Percentiles rank a stretch among this genome's conserved stretches.
These are phyloP conservation scores for Coniochaeta prunicola DNA, from an alignment of 2,329 filamentous ascomycete species.

Conservation along the genomic window DNA sequence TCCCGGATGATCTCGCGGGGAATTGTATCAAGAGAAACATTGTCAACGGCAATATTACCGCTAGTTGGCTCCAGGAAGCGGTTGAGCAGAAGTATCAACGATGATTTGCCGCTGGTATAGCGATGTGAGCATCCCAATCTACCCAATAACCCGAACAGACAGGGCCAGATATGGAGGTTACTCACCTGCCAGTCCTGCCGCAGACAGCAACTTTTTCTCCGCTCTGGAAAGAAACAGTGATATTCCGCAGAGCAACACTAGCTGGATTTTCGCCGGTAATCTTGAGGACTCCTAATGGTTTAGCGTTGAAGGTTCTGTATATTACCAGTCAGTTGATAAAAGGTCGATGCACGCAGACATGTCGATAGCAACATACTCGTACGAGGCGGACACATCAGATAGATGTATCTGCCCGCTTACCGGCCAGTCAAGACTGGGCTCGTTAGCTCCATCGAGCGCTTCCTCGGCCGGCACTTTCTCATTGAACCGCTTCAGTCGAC, in stretches of 20 bases:
- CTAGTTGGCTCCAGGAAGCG: constrained; percentile 27
- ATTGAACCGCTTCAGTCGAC: constrained; percentile 17
- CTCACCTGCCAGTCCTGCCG: constrained; percentile 30
- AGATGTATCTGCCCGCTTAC: constrained; percentile 8
- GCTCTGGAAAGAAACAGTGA: constrained; percentile 16
- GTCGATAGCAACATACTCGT: constrained; percentile 3
- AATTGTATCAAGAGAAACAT: constrained; percentile 23
- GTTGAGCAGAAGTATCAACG: constrained; percentile 26
- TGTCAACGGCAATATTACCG: constrained; percentile 31
- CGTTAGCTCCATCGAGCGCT: constrained; percentile 14
- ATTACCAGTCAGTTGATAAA: neutral
- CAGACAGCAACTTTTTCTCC: constrained; percentile 27
- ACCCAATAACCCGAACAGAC: constrained; percentile 16
- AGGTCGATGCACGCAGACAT: neutral
- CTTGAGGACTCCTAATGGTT: neutral
- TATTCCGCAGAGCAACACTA: constrained; percentile 11
- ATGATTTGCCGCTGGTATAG: constrained; percentile 31
- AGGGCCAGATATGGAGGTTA: neutral
- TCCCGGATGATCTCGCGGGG: constrained; percentile 32
- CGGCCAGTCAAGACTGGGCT: constrained; percentile 10
- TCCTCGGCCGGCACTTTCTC: constrained; percentile 9
- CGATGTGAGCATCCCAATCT: constrained; percentile 23
- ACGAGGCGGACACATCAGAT: constrained; percentile 10
- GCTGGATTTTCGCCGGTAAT: neutral
- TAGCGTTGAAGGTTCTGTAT: neutral